These are phyloP conservation scores for Eutypella sp. DNA, from an alignment of 2,329 filamentous ascomycete genomes.

Conservation along the genomic window DNA sequence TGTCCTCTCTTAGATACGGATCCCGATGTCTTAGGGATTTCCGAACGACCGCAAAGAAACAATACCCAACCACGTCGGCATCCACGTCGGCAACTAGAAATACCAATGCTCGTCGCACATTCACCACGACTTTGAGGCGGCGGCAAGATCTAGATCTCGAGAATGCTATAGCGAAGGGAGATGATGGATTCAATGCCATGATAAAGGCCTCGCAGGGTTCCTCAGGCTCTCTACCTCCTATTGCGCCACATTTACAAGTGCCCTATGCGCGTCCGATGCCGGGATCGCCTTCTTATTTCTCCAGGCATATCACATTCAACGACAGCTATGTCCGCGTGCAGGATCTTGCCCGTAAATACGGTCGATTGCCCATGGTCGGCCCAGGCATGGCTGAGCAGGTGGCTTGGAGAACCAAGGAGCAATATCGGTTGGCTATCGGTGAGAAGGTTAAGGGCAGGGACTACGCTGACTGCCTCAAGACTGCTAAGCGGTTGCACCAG, in stretches of 20 bases:
- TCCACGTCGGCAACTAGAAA: constrained; percentile 12
- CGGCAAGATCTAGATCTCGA: constrained; percentile 1
- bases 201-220: neutral
- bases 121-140: constrained; percentile 14
- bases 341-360: constrained; percentile 65
- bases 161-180: neutral
- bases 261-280: constrained; percentile 70
- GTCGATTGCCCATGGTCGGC: constrained; percentile 64
- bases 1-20: constrained; percentile 27
- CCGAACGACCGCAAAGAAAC: constrained; percentile 14
- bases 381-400: constrained; percentile 64
- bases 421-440: constrained; percentile 67
- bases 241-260: constrained; percentile 25
- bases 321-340: constrained; percentile 75
- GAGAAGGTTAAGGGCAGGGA: constrained; percentile 72
- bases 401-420: constrained; percentile 73
- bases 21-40: constrained; percentile 26
- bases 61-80: constrained; percentile 13
- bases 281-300: constrained; percentile 90
- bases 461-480: constrained; percentile 69
- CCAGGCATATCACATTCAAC: constrained; percentile 76
- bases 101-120: constrained; percentile 12
- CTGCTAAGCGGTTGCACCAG: constrained; percentile 75
- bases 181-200: constrained; percentile 5
- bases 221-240: neutral